Base-by-base conservation (phyloP, 2,329 filamentous ascomycete genomes). In the Aureobasidium leucospermi region DNA sequence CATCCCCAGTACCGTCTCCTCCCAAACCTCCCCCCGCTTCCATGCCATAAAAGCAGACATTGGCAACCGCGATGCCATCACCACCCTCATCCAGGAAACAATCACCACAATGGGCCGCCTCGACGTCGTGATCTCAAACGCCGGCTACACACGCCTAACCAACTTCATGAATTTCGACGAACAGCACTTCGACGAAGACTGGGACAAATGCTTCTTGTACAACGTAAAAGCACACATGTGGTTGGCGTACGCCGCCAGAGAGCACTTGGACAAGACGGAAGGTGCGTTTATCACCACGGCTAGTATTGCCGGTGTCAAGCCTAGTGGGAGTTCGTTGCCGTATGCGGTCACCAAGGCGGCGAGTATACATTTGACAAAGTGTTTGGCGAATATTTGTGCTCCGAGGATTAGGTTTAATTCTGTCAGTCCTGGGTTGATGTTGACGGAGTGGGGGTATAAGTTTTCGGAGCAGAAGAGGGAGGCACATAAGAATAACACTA, bases 241-340 rank as follows among this genome's bases (percentile, higher is more conserved):
- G 76, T 73, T 86, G 7, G 76, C 85, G 65, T 79, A 83, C 60
- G 81, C 82, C 1, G 77, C 79, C 1, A 79, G 77, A 63, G 69
- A 74, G 49, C 71, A 83, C 46, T 75, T 85, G 19, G 84, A 85
- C 4, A 75, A 79, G 61, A 74, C 74, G 0, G 79, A 85, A 60
- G 85, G 85, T 1, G 75, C 76, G 0, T 88, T 89, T 64, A 79
- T 88, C 63, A 83, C 80, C 1, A 87, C 85, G 0, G 83, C 85
- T 0, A 84, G 80, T 46, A 66, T 87, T 28, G 85, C 86, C 0
- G 86, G 85, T 0, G 80, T 88, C 1, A 83, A 79, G 65, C 79
- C 82, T 0, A 82, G 79, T 61, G 86, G 86, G 1, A 87, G 83
- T 63, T 81, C 80, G 2, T 68, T 87, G 59, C 67, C 71, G 2